phyloP scores from a whole-genome alignment of 768 basidiomycete species.

The Lactarius tabidus region DNA sequence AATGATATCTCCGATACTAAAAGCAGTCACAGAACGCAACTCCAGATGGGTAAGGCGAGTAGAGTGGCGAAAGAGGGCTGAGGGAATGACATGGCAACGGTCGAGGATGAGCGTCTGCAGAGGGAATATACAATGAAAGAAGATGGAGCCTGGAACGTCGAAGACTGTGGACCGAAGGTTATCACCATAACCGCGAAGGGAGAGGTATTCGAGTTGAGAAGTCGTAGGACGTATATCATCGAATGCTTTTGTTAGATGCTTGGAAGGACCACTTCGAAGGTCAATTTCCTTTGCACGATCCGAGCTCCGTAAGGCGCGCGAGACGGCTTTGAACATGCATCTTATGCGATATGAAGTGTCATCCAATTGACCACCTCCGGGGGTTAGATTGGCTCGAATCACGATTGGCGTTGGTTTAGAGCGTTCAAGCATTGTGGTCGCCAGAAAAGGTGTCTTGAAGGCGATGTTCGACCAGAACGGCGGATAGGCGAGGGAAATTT shows the following conservation, averaged over 20 bases:
- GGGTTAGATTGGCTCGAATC: conserved; percentile 22
- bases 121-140: conserved; percentile 13
- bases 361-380: conserved; percentile 11
- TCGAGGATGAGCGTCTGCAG: conserved; percentile 23
- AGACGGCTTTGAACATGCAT: conserved; percentile 19
- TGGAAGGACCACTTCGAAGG: conserved; percentile 18
- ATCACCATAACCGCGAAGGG: conserved; percentile 19
- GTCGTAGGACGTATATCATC: conserved; percentile 17
- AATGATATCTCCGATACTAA: conserved; percentile 18
- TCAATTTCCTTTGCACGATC: conserved; percentile 24
- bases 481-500: conserved; percentile 22
- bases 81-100: conserved; percentile 16
- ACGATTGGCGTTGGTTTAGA: conserved; percentile 20
- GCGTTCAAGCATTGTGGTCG: conserved; percentile 26
- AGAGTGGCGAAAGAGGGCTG: conserved; percentile 17
- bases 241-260: conserved; percentile 20
- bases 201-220: conserved; percentile 19
- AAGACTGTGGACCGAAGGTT: conserved; percentile 15
- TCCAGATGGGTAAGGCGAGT: conserved; percentile 22
- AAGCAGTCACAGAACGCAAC: conserved; percentile 15
- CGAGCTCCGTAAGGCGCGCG: conserved; percentile 23
- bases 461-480: conserved; percentile 25
- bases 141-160: conserved; percentile 17
- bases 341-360: conserved; percentile 10
- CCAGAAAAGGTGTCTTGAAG: conserved; percentile 21